phyloP scores from a whole-genome alignment of 768 basidiomycete species.

The Mycena chlorophos region DNA sequence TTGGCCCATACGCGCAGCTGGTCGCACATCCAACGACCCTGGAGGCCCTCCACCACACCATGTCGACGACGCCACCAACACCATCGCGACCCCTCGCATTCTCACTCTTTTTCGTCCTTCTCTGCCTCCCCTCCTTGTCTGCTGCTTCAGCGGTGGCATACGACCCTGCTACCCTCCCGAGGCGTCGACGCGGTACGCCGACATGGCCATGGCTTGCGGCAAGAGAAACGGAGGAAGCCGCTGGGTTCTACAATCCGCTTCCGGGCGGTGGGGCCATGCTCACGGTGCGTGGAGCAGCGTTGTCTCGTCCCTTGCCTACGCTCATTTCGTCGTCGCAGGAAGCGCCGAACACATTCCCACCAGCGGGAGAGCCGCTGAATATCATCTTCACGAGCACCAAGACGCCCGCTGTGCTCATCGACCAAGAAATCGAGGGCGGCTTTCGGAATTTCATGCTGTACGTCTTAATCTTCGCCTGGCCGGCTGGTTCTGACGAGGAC shows the following conservation, averaged over 20 bases:
- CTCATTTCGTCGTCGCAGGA: conserved; percentile 35
- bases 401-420: conserved; percentile 64
- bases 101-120: conserved; percentile 20
- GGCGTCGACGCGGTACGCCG: conserved; percentile 4
- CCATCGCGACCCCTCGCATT: background rate
- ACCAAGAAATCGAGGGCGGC: conserved; percentile 63
- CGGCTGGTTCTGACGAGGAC: conserved; percentile 1
- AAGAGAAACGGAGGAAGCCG: conserved; percentile 36
- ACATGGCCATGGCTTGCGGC: conserved; percentile 16
- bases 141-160: background rate
- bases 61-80: too few species aligned
- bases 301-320: background rate
- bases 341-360: conserved; percentile 59
- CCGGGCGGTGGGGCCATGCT: conserved; percentile 65
- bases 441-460: conserved; percentile 81
- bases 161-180: background rate
- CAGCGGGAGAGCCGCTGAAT: conserved; percentile 85
- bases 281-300: conserved; percentile 56
- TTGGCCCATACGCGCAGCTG: too few species aligned
- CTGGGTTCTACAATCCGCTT: conserved; percentile 62
- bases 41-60: too few species aligned
- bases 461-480: conserved; percentile 29
- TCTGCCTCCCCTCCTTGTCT: conserved; percentile 25
- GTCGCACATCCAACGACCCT: too few species aligned
- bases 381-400: conserved; percentile 78